A percentile compares a stretch with the other conserved stretches of the same genome.
phyloP scores from a whole-genome alignment of 805 yeast genomes.

The Pichia exigua region DNA sequence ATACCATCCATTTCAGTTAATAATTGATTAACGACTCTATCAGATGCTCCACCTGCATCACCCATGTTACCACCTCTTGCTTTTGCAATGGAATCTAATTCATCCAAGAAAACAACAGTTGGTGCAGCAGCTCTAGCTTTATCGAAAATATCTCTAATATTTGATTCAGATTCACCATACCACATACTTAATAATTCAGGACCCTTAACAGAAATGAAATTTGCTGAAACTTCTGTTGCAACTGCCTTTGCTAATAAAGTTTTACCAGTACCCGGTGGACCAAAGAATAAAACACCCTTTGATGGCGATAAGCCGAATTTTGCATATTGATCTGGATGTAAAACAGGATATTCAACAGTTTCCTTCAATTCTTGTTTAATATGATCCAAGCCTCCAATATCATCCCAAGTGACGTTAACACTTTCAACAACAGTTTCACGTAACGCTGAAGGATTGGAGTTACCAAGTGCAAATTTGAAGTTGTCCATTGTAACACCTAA shows the following conservation, averaged over 20 bases:
- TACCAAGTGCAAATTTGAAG: conserved; percentile 95
- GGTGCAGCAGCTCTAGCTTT: conserved; percentile 99
- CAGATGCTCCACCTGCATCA: conserved; percentile 96
- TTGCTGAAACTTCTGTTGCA: conserved; percentile 98
- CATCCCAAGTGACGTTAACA: conserved; percentile 98
- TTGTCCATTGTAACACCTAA: conserved; percentile 98
- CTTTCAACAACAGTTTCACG: conserved; percentile 99
- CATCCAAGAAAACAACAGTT: conserved; percentile 96
- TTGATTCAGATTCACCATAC: conserved; percentile 98
- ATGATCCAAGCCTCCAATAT: conserved; percentile 95
- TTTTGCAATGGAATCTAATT: conserved; percentile 95
- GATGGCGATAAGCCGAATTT: conserved; percentile 97
- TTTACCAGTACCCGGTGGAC: conserved; percentile 99
- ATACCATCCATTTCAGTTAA: conserved; percentile 99
- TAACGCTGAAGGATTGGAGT: conserved; percentile 96
- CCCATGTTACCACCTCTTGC: conserved; percentile 89
- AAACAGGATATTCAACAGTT: conserved; percentile 97
- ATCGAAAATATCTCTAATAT: conserved; percentile 95
- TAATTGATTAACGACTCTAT: conserved; percentile 91
- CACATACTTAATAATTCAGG: conserved; percentile 97
- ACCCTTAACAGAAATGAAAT: conserved; percentile 94
- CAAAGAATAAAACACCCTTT: conserved; percentile 96
- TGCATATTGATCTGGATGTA: conserved; percentile 97
- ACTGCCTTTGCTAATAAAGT: conserved; percentile 97
- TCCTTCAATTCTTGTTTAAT: conserved; percentile 96